Evolutionary conservation across 805 yeast genomes (phyloP).

Genomic region (Cyberlindnera veronae): DNA sequence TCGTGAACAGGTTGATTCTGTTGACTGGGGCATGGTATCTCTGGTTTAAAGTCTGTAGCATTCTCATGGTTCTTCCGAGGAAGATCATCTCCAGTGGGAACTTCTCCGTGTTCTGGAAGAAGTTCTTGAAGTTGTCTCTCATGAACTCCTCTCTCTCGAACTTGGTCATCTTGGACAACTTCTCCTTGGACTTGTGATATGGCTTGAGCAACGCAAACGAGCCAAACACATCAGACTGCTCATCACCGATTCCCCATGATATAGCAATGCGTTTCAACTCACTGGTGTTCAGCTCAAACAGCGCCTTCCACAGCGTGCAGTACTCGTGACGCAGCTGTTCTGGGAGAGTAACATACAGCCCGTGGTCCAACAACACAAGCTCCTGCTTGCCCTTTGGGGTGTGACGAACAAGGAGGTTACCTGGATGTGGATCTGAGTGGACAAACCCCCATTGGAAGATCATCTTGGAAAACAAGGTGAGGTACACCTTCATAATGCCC

Average conservation of each 20-base stretch:
- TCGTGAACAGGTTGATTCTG: constrained; percentile 59
- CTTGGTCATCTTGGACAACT: constrained; percentile 30
- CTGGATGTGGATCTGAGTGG: constrained; percentile 80
- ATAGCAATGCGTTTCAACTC: constrained; percentile 47
- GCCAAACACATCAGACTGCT: constrained; percentile 54
- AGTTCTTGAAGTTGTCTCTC: constrained; percentile 47
- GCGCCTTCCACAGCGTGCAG: constrained; percentile 57
- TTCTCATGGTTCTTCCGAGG: constrained; percentile 67
- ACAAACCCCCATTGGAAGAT: constrained; percentile 60
- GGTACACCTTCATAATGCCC: constrained; percentile 43
- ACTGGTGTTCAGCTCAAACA: constrained; percentile 49
- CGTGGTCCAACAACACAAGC: constrained; percentile 71
- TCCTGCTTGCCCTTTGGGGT: constrained; percentile 37
- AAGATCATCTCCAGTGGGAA: constrained; percentile 67
- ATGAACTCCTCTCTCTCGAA: constrained; percentile 41
- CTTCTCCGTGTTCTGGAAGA: constrained; percentile 58
- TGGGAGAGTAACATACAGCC: constrained; percentile 56
- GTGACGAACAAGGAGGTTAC: constrained; percentile 59
- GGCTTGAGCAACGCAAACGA: constrained; percentile 52
- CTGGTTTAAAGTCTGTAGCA: constrained; percentile 67
- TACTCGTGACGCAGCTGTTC: constrained; percentile 53
- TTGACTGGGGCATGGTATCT: constrained; percentile 71
- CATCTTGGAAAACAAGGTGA: constrained; percentile 49
- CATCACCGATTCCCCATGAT: constrained; percentile 66
- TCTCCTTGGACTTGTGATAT: constrained; percentile 29